Percentiles rank a stretch among this genome's conserved stretches.
Evolutionary conservation across 1,139 yeast species (phyloP).

Genomic region (Candida tropicalis): DNA sequence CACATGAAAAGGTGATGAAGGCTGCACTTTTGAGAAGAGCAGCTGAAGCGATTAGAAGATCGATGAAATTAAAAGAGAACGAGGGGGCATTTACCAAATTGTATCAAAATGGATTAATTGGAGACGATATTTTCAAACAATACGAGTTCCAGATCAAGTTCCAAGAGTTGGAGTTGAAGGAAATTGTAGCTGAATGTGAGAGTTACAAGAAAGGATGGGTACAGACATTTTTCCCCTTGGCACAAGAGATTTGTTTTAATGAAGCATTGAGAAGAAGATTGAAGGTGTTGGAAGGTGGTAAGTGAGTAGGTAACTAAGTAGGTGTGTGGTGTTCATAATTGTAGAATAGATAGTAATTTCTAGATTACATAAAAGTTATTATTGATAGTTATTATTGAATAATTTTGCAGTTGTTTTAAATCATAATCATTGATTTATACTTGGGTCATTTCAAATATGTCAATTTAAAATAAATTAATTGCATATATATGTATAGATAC

Average conservation of each 20-base stretch:
- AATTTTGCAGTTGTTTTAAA: no score
- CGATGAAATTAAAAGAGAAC: constrained; percentile 70
- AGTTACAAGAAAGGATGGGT: constrained; percentile 78
- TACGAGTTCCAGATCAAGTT: constrained; percentile 76
- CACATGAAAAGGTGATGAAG: constrained; percentile 80
- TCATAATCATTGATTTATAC: no score
- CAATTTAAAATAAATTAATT: no score
- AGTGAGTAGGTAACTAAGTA: background rate
- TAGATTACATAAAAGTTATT: no score
- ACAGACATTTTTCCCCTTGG: constrained; percentile 70
- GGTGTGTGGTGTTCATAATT: background rate
- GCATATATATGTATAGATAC: no score
- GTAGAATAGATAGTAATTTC: no score
- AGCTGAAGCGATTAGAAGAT: constrained; percentile 68
- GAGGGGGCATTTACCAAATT: constrained; percentile 68
- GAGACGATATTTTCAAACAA: constrained; percentile 84
- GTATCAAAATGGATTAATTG: constrained; percentile 87
- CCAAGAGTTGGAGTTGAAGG: constrained; percentile 79
- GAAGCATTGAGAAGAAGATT: constrained; percentile 87
- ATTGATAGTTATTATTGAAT: no score
- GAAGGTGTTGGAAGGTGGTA: background rate
- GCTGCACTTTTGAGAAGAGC: constrained; percentile 83
- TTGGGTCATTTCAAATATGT: no score
- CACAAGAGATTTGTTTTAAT: constrained; percentile 89
- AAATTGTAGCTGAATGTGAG: constrained; percentile 79